Percentiles rank a stretch among this genome's conserved stretches.
phyloP scores from a whole-genome alignment of 2,329 filamentous ascomycete genomes.

The Karstenula rhodostoma region DNA sequence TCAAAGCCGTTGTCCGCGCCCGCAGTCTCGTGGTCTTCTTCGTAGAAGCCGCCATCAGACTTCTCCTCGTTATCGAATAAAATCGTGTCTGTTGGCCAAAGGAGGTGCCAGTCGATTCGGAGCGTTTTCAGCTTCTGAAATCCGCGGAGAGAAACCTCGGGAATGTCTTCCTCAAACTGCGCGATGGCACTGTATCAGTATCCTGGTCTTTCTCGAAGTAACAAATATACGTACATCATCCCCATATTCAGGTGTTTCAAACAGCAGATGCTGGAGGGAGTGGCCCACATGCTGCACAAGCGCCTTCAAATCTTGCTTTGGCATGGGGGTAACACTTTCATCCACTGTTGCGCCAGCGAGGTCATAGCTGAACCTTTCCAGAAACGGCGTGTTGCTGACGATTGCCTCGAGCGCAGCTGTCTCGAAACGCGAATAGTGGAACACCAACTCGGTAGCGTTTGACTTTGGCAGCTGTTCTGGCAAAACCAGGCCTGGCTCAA shows the following conservation, averaged over 20 bases:
- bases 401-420: conserved; percentile 14
- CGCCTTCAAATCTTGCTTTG: neutral
- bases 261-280: conserved; percentile 9
- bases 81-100: neutral
- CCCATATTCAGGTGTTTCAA: neutral
- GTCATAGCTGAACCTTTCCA: conserved; percentile 23
- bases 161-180: neutral
- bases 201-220: neutral
- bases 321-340: conserved; percentile 1
- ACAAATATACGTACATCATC: neutral
- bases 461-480: conserved; percentile 14
- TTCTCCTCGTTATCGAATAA: neutral
- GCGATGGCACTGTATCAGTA: neutral
- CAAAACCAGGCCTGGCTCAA: neutral
- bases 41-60: conserved; percentile 3
- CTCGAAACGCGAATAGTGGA: conserved; percentile 18
- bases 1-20: neutral
- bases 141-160: neutral
- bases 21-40: neutral
- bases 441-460: conserved; percentile 22
- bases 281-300: conserved; percentile 11
- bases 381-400: conserved; percentile 14
- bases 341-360: conserved; percentile 13
- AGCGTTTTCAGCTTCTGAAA: conserved; percentile 6
- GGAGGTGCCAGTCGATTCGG: conserved; percentile 3